A percentile compares a stretch with the other conserved stretches of the same genome.
Conservation (phyloP, 2,329 filamentous ascomycete species). For the Bimuria novae-zelandiae region DNA sequence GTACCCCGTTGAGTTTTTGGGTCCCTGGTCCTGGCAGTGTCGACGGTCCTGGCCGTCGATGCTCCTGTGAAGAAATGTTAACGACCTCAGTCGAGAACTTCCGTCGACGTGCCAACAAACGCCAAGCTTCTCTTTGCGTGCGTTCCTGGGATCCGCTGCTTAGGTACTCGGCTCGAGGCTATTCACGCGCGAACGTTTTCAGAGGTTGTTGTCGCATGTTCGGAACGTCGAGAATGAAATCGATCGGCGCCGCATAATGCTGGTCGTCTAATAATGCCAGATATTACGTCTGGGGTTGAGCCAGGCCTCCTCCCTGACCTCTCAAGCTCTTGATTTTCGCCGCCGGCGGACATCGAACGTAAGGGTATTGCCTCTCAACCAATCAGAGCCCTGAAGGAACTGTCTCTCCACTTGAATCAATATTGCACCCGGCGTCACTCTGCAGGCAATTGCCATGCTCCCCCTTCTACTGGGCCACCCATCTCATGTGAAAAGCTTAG, state of each 20-base stretch:
- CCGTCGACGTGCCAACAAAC: background rate
- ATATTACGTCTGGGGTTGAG: conserved; percentile 24
- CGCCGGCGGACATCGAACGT: conserved; percentile 21
- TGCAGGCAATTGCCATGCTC: conserved; percentile 26
- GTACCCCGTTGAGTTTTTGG: conserved; percentile 1
- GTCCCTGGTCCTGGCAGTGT: conserved; percentile 1
- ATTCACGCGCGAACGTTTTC: conserved; percentile 22
- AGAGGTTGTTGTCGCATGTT: conserved; percentile 26
- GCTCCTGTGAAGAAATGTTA: background rate
- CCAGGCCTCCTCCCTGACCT: conserved; percentile 27
- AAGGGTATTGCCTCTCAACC: conserved; percentile 19
- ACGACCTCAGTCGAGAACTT: too few relatives aligned
- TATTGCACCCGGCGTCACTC: conserved; percentile 15
- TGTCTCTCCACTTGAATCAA: conserved; percentile 24
- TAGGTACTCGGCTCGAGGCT: conserved; percentile 24
- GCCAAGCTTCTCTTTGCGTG: background rate
- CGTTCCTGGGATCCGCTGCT: too few relatives aligned
- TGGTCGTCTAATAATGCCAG: conserved; percentile 22
- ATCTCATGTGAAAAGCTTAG: conserved; percentile 24
- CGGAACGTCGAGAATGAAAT: conserved; percentile 9
- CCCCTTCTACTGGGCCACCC: conserved; percentile 20
- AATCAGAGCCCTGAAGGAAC: conserved; percentile 17
- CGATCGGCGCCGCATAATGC: conserved; percentile 24
- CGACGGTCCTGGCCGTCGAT: background rate
- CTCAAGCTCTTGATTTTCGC: conserved; percentile 10